Conservation (phyloP, 345 rosid genomes). For the Sisymbrium altissimum region DNA sequence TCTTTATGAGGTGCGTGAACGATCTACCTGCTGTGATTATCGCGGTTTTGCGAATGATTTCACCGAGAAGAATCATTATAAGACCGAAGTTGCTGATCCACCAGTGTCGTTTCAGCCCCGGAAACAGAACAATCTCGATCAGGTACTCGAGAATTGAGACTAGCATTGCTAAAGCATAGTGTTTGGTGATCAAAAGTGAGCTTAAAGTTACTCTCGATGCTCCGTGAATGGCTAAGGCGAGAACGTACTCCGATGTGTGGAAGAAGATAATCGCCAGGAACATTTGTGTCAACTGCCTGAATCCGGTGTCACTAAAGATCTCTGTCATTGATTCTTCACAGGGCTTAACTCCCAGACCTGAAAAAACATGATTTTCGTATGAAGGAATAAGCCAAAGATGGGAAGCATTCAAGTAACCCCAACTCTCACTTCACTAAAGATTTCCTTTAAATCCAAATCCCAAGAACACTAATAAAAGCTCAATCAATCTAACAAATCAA, state of each 20-base stretch:
- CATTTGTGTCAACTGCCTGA: conserved; percentile 57
- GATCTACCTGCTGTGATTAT: conserved; percentile 66
- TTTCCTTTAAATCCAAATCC: not conserved
- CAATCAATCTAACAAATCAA: conserved; percentile 2
- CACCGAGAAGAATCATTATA: conserved; percentile 46
- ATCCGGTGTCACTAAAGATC: conserved; percentile 39
- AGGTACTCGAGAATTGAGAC: conserved; percentile 52
- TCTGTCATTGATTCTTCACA: conserved; percentile 44
- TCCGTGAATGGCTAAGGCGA: conserved; percentile 53
- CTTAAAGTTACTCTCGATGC: conserved; percentile 45
- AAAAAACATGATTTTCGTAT: conserved; percentile 1
- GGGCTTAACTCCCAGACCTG: conserved; percentile 37
- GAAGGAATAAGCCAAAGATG: not conserved
- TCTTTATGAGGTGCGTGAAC: conserved; percentile 68
- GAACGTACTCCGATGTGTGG: conserved; percentile 56
- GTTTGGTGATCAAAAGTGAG: conserved; percentile 64
- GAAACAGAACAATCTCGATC: conserved; percentile 44
- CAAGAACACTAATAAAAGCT: conserved; percentile 8
- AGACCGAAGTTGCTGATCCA: conserved; percentile 63
- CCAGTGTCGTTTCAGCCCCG: conserved; percentile 56
- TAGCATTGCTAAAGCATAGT: conserved; percentile 52
- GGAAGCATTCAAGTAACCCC: not conserved
- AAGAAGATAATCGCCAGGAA: conserved; percentile 51
- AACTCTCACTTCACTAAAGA: conserved; percentile 1
- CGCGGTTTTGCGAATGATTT: conserved; percentile 54